Evolutionary conservation across 179 eudicot genomes (phyloP), one percentile per base, ranked within the genome.

Genomic region (Beta macrorhiza): DNA sequence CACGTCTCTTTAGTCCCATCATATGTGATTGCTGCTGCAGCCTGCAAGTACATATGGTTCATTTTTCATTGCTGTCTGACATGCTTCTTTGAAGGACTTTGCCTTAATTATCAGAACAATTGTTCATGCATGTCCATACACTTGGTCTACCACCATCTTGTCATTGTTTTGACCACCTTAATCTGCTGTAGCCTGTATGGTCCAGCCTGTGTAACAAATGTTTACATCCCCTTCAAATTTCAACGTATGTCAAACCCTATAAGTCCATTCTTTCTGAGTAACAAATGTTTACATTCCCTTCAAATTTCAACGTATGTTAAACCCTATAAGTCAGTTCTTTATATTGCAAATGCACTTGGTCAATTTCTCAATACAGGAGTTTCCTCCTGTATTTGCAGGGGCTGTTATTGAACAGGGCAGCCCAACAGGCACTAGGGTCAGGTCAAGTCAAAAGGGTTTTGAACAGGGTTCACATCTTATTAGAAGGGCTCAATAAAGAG

Each of bases 161-260:
- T 51, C 16, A 9, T 72, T n/a, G 76, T 59, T 73, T 32, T 72
- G 58, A 22, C 75, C 63, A n/a, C 62, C 20, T 22, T 73, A 55
- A 15, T 73, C 19, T 53, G 76, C 76, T 55, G 47, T 32, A 32
- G 37, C 37, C 37, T 32, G 37, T 73, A 22, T 73, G 75, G 62
- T 73, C 17, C 76, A 55, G 20, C 76, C 37, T 42, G 42, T 2
- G 42, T 37, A 37, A 37, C 42, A 37, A 2, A 37, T 37, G 42
- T 37, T 37, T 1, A 37, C 42, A 37, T 37, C 15, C 5, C 5
- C 77, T 5, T 55, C 6, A 16, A 55, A 19, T 22, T 58, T 58
- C 62, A 58, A 58, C 62, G 12, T 58, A 17, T 17, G 62, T 58
- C 19, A 58, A 65, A 14, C 69, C 44, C 29, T 12, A 15, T 29